Evolutionary conservation across 1,284 basidiomycete genomes (phyloP), one percentile per base, ranked within the genome.

Genomic region (Rhodotorula sp.): DNA sequence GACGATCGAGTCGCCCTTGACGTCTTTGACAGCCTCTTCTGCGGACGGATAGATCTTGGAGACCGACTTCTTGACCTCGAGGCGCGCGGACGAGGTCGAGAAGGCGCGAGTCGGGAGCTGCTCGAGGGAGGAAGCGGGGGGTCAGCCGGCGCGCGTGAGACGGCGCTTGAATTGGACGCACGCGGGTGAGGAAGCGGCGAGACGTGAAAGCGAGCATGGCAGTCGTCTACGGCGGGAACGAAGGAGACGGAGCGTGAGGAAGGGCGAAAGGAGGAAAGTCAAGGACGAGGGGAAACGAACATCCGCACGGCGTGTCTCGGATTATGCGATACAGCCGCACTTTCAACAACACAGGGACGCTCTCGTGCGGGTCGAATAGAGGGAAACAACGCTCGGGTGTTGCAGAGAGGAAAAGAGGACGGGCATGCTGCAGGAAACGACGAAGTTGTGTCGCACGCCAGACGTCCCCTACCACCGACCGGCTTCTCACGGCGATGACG

Each of bases 1-100:
- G 53, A 96, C 78, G 39, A 86, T 83, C 72, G 89, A 87, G 24
- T 91, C 91, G 9, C 88, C 87, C 83, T 90, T 88, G 79, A 94
- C 84, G 77, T 90, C 90, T 79, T 86, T 85, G 70, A 94, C 85
- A 2, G 92, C 92, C 73, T 91, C 89, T 62, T 93, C 90, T 0
- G 85, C 88, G 24, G 87, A 89, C 15, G 83, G 80, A 88, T 89
- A 94, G 32, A 94, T 83, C 80, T 95, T 95, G 29, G 62, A 65
- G n/a, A 68, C 64, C 5, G 61, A 46, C 56, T 63, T 62, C 64
- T 75, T 73, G 51, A 61, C 73, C 15, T 66, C 49, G 57, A 62
- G 53, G 10, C 36, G 62, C 2, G 49, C 44, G 5, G 62, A 49
- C 0, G 70, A 49, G 10, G 65, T 60, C 13, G 66, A 59, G 58